Evolutionary conservation across 2,329 filamentous ascomycete species (phyloP).

Genomic region (Mycosphaerella arachidis): DNA sequence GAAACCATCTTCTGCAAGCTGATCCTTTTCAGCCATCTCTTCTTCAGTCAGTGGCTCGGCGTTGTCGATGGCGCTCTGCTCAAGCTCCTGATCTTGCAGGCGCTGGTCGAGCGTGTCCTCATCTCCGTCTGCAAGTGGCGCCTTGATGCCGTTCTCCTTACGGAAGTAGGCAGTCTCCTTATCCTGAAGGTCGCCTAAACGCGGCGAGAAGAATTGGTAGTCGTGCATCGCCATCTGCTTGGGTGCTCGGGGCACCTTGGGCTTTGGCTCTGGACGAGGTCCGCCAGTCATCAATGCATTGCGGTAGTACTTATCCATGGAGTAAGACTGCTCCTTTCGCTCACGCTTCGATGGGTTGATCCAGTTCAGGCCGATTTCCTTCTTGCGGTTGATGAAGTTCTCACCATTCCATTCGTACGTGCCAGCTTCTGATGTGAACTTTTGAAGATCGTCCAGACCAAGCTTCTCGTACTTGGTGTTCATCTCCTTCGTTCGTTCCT

Average conservation of each 20-base stretch:
- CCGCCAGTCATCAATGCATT: conserved; percentile 80
- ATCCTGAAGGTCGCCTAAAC: conserved; percentile 84
- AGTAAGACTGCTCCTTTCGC: conserved; percentile 95
- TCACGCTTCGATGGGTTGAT: conserved; percentile 98
- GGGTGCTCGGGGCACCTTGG: conserved; percentile 90
- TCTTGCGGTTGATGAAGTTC: conserved; percentile 79
- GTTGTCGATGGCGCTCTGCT: conserved; percentile 90
- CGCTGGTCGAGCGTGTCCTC: conserved; percentile 83
- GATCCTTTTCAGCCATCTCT: conserved; percentile 81
- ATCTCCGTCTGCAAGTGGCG: conserved; percentile 79
- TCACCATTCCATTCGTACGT: conserved; percentile 99
- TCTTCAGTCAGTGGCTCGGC: conserved; percentile 83
- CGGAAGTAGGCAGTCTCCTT: conserved; percentile 93
- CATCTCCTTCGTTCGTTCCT: conserved; percentile 81
- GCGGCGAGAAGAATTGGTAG: conserved; percentile 91
- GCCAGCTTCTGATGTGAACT: conserved; percentile 85
- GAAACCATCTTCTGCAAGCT: conserved; percentile 78
- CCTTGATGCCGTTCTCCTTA: conserved; percentile 94
- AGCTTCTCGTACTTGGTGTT: conserved; percentile 95
- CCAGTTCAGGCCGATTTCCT: conserved; percentile 89
- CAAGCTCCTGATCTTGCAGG: conserved; percentile 78
- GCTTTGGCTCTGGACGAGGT: conserved; percentile 76
- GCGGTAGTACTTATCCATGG: conserved; percentile 98
- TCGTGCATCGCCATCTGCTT: conserved; percentile 91
- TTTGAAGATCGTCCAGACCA: conserved; percentile 93